Base-by-base conservation (phyloP, 768 basidiomycete genomes). In the Guyanaporus albipodus region DNA sequence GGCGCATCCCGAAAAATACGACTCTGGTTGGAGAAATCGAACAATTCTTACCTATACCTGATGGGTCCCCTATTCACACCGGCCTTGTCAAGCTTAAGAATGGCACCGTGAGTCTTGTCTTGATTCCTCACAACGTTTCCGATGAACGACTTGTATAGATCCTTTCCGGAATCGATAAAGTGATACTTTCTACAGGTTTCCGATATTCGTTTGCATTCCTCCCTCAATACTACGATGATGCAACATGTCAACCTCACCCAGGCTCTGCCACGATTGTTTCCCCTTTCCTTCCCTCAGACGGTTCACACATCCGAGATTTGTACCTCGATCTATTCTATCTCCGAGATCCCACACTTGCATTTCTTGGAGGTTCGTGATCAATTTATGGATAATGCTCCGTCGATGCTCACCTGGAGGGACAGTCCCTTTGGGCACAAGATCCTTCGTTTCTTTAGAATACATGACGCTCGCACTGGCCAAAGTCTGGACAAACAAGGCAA, bases 171-270 rank as follows among this genome's bases (percentile, higher is more conserved):
- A n/a, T 31, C 22, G 50, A 56, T 26, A 35, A 42, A 4, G 41
- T 55, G 14, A 52, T 56, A 35, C 22, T 49, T 11, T 27, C 55
- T 2, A 57, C 56, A 6, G 50, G 44, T 1, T 53, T 38, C 42
- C 39, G 45, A 18, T 47, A 50, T 11, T 50, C 54, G 11, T 56
- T 32, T 8, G 54, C 54, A 19, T 57, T 57, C 43, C 36, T 50
- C 22, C 19, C 50, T 5, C 54, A 48, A 23, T 53, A 53, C 26
- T 56, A 56, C 27, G 55, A 56, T 3, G 40, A 11, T 11, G 42
- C 45, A 17, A 18, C 43, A 2, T 41, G 37, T 7, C 24, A 21
- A 4, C 41, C 46, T 14, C 37, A 38, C 2, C 28, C 27, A 17
- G 39, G 44, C 2, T 39, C 40, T 4, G 35, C 36, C 8, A 1